A percentile compares a stretch with the other conserved stretches of the same genome.
Evolutionary conservation across 768 basidiomycete species (phyloP).

Genomic region (Fomitopsis pulvina): DNA sequence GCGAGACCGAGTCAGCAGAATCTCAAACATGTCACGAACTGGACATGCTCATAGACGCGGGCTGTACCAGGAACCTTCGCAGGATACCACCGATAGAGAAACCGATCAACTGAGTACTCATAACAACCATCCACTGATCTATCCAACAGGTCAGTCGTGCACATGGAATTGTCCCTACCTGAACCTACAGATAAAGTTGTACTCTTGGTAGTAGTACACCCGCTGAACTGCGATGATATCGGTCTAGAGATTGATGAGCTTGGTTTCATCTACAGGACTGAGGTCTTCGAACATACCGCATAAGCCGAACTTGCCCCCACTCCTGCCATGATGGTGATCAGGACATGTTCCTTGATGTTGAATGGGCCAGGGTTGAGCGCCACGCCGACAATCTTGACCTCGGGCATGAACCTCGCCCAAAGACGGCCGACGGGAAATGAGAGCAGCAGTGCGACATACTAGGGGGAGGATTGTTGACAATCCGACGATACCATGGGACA

Average conservation of each 20-base stretch:
- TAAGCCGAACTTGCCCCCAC: constrained; percentile 35
- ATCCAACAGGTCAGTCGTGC: constrained; percentile 14
- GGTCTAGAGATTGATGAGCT: constrained; percentile 30
- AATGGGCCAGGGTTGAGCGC: constrained; percentile 72
- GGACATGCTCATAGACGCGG: constrained; percentile 39
- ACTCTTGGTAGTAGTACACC: constrained; percentile 56
- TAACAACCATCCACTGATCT: constrained; percentile 78
- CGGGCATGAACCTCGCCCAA: constrained; percentile 48
- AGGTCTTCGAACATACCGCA: constrained; percentile 24
- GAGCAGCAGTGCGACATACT: constrained; percentile 66
- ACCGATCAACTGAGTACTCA: constrained; percentile 76
- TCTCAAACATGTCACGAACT: not conserved
- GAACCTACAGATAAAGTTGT: constrained; percentile 41
- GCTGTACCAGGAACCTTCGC: constrained; percentile 69
- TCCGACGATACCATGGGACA: not conserved
- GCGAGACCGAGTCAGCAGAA: not conserved
- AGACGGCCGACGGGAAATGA: constrained; percentile 63
- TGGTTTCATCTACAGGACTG: not conserved
- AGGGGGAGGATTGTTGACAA: not conserved
- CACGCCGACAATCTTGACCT: constrained; percentile 49
- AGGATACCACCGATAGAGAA: constrained; percentile 77
- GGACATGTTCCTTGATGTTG: constrained; percentile 48
- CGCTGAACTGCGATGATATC: constrained; percentile 72
- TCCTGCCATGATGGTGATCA: constrained; percentile 40
- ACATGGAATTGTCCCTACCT: constrained; percentile 9